phyloP scores from a whole-genome alignment of 2,329 filamentous ascomycete genomes.

The Tolypocladium nubicola region DNA sequence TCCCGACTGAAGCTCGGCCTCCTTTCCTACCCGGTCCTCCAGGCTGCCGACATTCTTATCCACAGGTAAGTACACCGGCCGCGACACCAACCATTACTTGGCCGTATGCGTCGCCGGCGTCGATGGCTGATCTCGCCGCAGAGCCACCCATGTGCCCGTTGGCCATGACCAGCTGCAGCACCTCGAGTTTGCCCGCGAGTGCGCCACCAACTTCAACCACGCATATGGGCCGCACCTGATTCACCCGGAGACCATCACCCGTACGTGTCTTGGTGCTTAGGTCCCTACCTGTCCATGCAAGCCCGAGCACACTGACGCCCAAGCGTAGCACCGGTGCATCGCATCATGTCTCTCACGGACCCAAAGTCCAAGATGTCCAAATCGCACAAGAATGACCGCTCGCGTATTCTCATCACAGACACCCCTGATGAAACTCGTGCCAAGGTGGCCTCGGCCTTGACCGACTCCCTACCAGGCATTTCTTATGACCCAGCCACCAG shows the following conservation, averaged over 20 bases:
- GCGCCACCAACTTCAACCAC: slow-evolving; percentile 80
- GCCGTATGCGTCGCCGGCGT: neutral
- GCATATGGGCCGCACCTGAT: slow-evolving; percentile 54
- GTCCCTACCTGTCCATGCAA: neutral
- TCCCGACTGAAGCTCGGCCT: slow-evolving; percentile 69
- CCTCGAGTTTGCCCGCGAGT: slow-evolving; percentile 82
- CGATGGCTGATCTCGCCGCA: slow-evolving; percentile 15
- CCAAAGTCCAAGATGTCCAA: slow-evolving; percentile 91
- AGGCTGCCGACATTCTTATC: slow-evolving; percentile 87
- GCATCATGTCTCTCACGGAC: slow-evolving; percentile 80
- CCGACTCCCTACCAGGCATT: slow-evolving; percentile 58
- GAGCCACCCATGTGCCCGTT: slow-evolving; percentile 88
- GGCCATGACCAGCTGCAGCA: slow-evolving; percentile 95
- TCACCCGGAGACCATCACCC: slow-evolving; percentile 59
- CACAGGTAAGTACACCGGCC: slow-evolving; percentile 45
- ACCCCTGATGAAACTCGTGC: slow-evolving; percentile 46
- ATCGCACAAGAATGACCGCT: slow-evolving; percentile 59
- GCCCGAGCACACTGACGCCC: neutral
- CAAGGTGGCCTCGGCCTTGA: slow-evolving; percentile 66
- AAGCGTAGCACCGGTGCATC: slow-evolving; percentile 58
- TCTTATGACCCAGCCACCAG: slow-evolving; percentile 60
- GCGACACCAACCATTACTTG: neutral
- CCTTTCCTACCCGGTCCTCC: slow-evolving; percentile 91
- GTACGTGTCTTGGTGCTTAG: slow-evolving; percentile 28
- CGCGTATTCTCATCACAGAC: slow-evolving; percentile 78